These are phyloP conservation scores for Ascochyta rabiei DNA, from an alignment of 2,329 filamentous ascomycete species.

Conservation along the genomic window DNA sequence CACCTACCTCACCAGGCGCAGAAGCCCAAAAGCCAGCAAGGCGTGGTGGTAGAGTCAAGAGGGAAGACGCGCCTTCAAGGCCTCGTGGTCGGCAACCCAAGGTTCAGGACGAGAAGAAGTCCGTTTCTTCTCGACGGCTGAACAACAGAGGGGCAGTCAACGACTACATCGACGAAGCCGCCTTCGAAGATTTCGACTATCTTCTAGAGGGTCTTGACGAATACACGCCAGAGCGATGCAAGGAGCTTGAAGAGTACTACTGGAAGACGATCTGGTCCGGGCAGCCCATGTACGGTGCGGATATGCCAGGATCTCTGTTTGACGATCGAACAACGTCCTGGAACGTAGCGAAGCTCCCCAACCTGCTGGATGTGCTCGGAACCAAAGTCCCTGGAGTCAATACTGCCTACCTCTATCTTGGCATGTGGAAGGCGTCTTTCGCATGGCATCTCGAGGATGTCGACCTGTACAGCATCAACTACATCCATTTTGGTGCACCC, in stretches of 20 bases:
- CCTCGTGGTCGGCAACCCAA: slow-evolving; percentile 59
- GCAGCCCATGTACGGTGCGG: slow-evolving; percentile 91
- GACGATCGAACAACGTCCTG: slow-evolving; percentile 81
- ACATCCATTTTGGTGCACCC: slow-evolving; percentile 96
- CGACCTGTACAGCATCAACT: slow-evolving; percentile 99
- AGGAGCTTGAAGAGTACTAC: slow-evolving; percentile 91
- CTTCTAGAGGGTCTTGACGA: slow-evolving; percentile 81
- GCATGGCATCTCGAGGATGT: slow-evolving; percentile 99
- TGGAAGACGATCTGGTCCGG: slow-evolving; percentile 98
- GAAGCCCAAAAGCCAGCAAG: slow-evolving; percentile 45
- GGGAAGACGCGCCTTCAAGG: slow-evolving; percentile 59
- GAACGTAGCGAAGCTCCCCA: slow-evolving; percentile 95
- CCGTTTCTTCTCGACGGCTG: slow-evolving; percentile 84
- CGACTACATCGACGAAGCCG: slow-evolving; percentile 83
- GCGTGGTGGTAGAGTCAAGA: slow-evolving; percentile 33
- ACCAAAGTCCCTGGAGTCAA: slow-evolving; percentile 98
- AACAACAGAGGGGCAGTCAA: slow-evolving; percentile 80
- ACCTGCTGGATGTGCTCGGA: slow-evolving; percentile 89
- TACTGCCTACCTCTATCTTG: slow-evolving; percentile 94
- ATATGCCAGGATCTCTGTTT: slow-evolving; percentile 95
- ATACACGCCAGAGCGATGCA: slow-evolving; percentile 88
- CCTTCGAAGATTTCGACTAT: slow-evolving; percentile 91
- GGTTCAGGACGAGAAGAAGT: slow-evolving; percentile 57
- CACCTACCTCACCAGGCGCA: slow-evolving; percentile 52
- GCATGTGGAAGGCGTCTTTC: slow-evolving; percentile 99